Evolutionary conservation across 1,284 basidiomycete species (phyloP).

Genomic region (Porogramme epimiltina): DNA sequence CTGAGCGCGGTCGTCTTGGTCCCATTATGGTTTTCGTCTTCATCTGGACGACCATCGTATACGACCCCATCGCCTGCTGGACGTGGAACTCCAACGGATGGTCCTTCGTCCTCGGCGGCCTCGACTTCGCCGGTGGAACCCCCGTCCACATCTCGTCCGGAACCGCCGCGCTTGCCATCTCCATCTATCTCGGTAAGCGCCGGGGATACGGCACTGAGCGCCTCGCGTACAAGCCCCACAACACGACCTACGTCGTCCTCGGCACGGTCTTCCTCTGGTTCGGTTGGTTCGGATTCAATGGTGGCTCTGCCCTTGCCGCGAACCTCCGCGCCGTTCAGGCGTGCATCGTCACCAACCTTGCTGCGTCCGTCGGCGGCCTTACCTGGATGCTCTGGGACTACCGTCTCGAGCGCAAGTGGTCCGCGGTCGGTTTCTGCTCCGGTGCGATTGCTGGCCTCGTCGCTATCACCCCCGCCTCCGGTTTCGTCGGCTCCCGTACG

Average conservation of each 20-base stretch:
- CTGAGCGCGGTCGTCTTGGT: conserved; percentile 88
- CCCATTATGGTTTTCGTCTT: conserved; percentile 91
- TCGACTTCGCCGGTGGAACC: conserved; percentile 95
- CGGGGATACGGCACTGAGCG: conserved; percentile 92
- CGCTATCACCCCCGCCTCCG: conserved; percentile 90
- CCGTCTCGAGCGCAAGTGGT: conserved; percentile 92
- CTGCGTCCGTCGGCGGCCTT: conserved; percentile 83
- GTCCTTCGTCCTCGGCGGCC: conserved; percentile 77
- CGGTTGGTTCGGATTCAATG: conserved; percentile 97
- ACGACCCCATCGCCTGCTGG: conserved; percentile 93
- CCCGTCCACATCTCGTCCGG: conserved; percentile 95
- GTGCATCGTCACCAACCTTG: conserved; percentile 91
- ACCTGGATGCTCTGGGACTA: conserved; percentile 98
- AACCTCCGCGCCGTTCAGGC: conserved; percentile 90
- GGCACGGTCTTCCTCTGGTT: conserved; percentile 97
- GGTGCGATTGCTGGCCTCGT: conserved; percentile 91
- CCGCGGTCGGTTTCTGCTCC: conserved; percentile 94
- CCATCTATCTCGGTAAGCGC: conserved; percentile 89
- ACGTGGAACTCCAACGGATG: conserved; percentile 93
- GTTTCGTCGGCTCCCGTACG: conserved; percentile 82
- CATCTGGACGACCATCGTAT: conserved; percentile 91
- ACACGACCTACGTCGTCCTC: conserved; percentile 87
- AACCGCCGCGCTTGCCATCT: conserved; percentile 89
- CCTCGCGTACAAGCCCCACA: conserved; percentile 88
- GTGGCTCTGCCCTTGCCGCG: conserved; percentile 81